Evolutionary conservation across 192 early-diverging fungal genomes (phyloP).

Genomic region (Umbelopsis isabellina): DNA sequence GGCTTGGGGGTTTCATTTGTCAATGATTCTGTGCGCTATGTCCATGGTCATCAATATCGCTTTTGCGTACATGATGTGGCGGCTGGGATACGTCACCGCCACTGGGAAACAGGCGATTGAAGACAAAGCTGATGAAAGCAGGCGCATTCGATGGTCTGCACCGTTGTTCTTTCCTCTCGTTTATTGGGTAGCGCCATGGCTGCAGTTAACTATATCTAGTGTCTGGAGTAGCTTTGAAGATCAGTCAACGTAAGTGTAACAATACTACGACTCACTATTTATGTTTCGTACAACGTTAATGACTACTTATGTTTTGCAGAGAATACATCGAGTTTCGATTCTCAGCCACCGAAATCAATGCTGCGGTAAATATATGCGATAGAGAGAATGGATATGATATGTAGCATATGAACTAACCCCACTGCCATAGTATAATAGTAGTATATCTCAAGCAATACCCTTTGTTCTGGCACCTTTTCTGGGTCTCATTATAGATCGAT

Average conservation of each 20-base stretch:
- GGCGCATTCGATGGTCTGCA: slow-evolving; percentile 15
- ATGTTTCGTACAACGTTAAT: not conserved
- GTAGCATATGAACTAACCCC: not conserved
- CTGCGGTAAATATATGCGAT: slow-evolving; percentile 25
- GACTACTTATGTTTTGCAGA: not conserved
- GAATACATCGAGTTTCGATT: slow-evolving; percentile 39
- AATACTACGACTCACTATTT: not conserved
- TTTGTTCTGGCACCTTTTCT: slow-evolving; percentile 53
- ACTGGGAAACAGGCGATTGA: slow-evolving; percentile 21
- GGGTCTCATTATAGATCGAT: slow-evolving; percentile 57
- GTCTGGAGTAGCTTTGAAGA: slow-evolving; percentile 40
- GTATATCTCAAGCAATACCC: slow-evolving; percentile 59
- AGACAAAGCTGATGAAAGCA: not conserved
- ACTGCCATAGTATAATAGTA: slow-evolving; percentile 39
- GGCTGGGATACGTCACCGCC: slow-evolving; percentile 15
- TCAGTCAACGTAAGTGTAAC: slow-evolving; percentile 30
- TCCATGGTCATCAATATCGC: slow-evolving; percentile 51
- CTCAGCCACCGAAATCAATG: slow-evolving; percentile 30
- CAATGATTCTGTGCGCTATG: slow-evolving; percentile 53
- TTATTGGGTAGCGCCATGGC: slow-evolving; percentile 36
- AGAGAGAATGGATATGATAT: not conserved
- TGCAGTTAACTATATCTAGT: slow-evolving; percentile 36
- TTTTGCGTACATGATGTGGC: slow-evolving; percentile 53
- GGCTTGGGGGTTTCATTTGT: slow-evolving; percentile 46
- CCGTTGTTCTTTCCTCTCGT: slow-evolving; percentile 28